A percentile compares a stretch with the other conserved stretches of the same genome.
phyloP scores from a whole-genome alignment of 2,329 filamentous ascomycete genomes.

The Colletotrichum chlorophyti region DNA sequence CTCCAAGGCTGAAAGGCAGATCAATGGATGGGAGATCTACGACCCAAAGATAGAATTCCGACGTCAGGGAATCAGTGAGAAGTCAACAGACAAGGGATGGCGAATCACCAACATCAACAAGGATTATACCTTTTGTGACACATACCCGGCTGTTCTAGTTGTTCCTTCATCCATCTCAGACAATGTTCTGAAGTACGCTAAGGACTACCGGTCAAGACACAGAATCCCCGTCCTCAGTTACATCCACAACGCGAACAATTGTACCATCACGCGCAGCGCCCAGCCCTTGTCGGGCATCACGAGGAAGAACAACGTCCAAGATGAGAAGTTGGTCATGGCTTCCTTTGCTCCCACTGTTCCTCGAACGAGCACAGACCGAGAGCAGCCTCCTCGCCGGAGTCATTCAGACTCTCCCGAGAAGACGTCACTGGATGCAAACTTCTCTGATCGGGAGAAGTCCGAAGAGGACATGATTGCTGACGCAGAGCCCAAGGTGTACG shows the following conservation, averaged over 20 bases:
- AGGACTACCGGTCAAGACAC: slow-evolving; percentile 84
- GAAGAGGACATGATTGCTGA: slow-evolving; percentile 72
- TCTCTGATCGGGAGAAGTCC: slow-evolving; percentile 67
- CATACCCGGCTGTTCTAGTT: slow-evolving; percentile 84
- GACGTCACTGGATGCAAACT: slow-evolving; percentile 51
- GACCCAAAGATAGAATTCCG: slow-evolving; percentile 85
- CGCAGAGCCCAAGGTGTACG: slow-evolving; percentile 53
- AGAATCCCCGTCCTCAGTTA: slow-evolving; percentile 92
- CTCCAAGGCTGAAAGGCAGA: slow-evolving; percentile 72
- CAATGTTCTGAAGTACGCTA: slow-evolving; percentile 93
- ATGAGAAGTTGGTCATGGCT: slow-evolving; percentile 90
- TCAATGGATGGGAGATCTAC: slow-evolving; percentile 86
- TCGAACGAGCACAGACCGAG: slow-evolving; percentile 41
- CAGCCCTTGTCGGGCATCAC: slow-evolving; percentile 89
- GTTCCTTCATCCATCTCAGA: slow-evolving; percentile 94
- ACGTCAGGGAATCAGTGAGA: slow-evolving; percentile 85
- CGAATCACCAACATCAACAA: slow-evolving; percentile 88
- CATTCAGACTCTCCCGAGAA: slow-evolving; percentile 54
- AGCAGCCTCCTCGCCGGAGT: slow-evolving; percentile 54
- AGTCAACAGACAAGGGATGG: slow-evolving; percentile 82
- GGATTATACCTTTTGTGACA: slow-evolving; percentile 90
- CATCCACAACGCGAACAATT: slow-evolving; percentile 95
- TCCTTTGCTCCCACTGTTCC: slow-evolving; percentile 79
- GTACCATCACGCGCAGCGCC: slow-evolving; percentile 92
- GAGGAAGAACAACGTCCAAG: slow-evolving; percentile 90